Percentiles rank a stretch among this genome's conserved stretches.
phyloP scores from a whole-genome alignment of 257 asterid species.

The Ilex asprella region DNA sequence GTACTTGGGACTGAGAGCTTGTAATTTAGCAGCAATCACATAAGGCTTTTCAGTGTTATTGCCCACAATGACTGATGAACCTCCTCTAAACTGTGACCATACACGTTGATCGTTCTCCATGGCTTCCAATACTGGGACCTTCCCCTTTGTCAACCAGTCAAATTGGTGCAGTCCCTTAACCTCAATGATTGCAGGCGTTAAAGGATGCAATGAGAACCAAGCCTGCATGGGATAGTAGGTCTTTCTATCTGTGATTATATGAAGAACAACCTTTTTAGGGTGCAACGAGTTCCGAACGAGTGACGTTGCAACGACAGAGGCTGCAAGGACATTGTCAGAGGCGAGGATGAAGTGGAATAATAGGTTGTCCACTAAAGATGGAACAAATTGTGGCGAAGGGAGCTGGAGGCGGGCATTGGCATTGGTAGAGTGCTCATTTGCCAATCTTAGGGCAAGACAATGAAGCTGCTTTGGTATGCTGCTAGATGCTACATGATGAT shows the following conservation, averaged over 20 bases:
- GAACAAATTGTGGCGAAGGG: constrained; percentile 78
- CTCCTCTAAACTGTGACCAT: constrained; percentile 78
- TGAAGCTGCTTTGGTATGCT: constrained; percentile 95
- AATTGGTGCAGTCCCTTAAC: constrained; percentile 89
- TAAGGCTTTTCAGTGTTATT: constrained; percentile 71
- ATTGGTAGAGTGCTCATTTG: constrained; percentile 79
- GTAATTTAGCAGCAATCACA: constrained; percentile 83
- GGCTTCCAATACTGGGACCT: constrained; percentile 88
- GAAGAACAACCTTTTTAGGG: constrained; percentile 70
- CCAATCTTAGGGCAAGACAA: constrained; percentile 75
- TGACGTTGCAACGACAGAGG: constrained; percentile 92
- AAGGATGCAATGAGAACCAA: constrained; percentile 84
- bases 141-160: constrained; percentile 92
- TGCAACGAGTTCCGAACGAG: constrained; percentile 58
- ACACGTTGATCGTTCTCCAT: constrained; percentile 93
- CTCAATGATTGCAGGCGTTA: constrained; percentile 72
- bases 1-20: constrained; percentile 93
- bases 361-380: constrained; percentile 76
- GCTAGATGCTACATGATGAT: constrained; percentile 96
- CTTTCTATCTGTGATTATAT: constrained; percentile 74
- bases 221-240: constrained; percentile 95
- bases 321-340: constrained; percentile 87
- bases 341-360: constrained; percentile 84
- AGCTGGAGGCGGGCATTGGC: constrained; percentile 91
- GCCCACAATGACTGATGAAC: constrained; percentile 84